These are phyloP conservation scores for Metschnikowia koreensis DNA, from an alignment of 805 yeast genomes.

Conservation along the genomic window DNA sequence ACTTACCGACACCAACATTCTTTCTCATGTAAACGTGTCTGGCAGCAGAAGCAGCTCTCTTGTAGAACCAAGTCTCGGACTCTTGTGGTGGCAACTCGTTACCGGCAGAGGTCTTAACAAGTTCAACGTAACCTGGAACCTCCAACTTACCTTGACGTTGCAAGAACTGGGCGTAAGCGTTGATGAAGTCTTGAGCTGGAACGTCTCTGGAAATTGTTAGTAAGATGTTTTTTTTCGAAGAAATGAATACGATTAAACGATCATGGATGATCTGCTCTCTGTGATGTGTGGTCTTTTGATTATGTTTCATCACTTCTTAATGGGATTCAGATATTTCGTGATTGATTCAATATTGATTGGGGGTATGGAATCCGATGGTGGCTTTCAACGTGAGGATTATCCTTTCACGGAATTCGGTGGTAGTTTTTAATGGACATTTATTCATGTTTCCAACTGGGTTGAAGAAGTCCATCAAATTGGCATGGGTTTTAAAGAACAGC, in stretches of 20 bases:
- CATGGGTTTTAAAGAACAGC: not conserved
- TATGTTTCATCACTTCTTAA: too few relatives aligned
- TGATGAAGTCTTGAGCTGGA: constrained; percentile 99
- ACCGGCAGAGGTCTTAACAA: constrained; percentile 98
- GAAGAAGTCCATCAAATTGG: too few relatives aligned
- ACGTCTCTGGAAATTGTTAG: constrained; percentile 81
- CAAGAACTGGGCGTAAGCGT: constrained; percentile 99
- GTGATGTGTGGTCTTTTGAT: not conserved
- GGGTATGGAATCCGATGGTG: too few relatives aligned
- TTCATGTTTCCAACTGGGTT: too few relatives aligned
- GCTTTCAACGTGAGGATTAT: too few relatives aligned
- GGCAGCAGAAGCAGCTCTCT: constrained; percentile 99
- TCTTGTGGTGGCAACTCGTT: constrained; percentile 99
- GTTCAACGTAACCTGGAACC: constrained; percentile 99
- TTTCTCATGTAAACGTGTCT: constrained; percentile 99
- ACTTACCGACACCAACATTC: constrained; percentile 98
- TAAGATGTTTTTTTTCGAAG: constrained; percentile 15
- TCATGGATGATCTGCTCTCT: not conserved
- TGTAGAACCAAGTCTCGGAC: constrained; percentile 99
- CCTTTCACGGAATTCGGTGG: too few relatives aligned
- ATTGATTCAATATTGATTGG: too few relatives aligned
- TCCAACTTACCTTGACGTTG: constrained; percentile 99
- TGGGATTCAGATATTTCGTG: too few relatives aligned
- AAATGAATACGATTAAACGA: too few relatives aligned
- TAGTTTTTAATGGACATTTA: too few relatives aligned